Base-by-base conservation (phyloP, 306 rosid genomes). In the Calophaca sinica region DNA sequence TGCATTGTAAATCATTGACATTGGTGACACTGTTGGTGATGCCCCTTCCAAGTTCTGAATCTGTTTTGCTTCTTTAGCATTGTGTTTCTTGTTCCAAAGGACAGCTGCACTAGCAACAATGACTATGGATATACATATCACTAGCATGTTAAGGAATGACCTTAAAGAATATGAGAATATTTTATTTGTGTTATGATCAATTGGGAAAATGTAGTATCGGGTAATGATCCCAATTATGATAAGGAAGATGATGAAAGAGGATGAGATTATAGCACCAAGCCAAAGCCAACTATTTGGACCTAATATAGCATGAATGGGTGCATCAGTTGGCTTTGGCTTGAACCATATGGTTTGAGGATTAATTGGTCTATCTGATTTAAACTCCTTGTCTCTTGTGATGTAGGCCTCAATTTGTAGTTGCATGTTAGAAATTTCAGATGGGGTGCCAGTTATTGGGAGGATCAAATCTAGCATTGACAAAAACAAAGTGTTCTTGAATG, bases 241-340 rank as follows among this genome's bases (percentile, higher is more conserved):
- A 9, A 90, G 91, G 70, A 84, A 90, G 26, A 87, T 69, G 20
- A 84, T 63, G 74, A 88, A 93, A 4, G 96, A 90, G 3, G 89
- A 84, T 11, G 87, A 72, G 15, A 88, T 88, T 49, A 88, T 68
- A 15, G 83, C 86, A 4, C 91, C 93, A 39, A 90, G 90, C 91
- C 98, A 93, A 4, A 93, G 82, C 98, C 98, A 88, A 29, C 71
- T 50, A 36, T 90, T 88, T 28, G 83, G 82, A 14, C 96, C 98
- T 51, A 93, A 68, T 32, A 79, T 72, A 35, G 87, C 84, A n/a
- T 85, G 82, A n/a, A 87, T 15, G 1, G 94, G 88, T 7, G 59
- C 69, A 64, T 92, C 96, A 36, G 72, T 83, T 33, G 76, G 67
- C 32, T 38, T 66, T 49, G 98, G 89, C 54, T 87, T 87, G 73